Evolutionary conservation across 2,329 filamentous ascomycete genomes (phyloP).

Genomic region (Ophiostoma perfectum): DNA sequence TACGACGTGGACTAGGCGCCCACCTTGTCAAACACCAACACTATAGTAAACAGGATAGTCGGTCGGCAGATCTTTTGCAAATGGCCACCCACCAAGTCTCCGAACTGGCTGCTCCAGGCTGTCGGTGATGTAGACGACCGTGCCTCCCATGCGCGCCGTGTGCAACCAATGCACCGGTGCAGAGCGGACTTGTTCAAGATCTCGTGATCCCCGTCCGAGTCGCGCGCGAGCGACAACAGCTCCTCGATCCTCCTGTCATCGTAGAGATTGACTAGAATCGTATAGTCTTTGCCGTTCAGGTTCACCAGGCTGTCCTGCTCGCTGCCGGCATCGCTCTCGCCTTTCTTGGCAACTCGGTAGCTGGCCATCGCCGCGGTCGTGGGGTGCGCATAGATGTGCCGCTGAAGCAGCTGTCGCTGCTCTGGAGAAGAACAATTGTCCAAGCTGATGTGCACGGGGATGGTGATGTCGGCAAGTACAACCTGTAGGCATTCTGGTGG

Average conservation of each 20-base stretch:
- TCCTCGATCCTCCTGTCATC: conserved; percentile 27
- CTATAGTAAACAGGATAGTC: conserved; percentile 23
- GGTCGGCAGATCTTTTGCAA: conserved; percentile 23
- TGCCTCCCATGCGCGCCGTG: conserved; percentile 22
- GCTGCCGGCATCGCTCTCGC: not conserved
- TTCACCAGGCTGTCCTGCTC: not conserved
- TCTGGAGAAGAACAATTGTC: not conserved
- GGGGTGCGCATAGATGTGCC: conserved; percentile 7
- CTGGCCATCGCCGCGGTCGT: not conserved
- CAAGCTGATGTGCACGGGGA: conserved; percentile 18
- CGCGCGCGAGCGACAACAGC: conserved; percentile 21
- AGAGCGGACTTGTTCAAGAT: conserved; percentile 23
- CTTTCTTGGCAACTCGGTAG: not conserved
- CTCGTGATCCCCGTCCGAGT: not conserved
- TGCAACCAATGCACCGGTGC: conserved; percentile 24
- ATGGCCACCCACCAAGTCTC: conserved; percentile 13
- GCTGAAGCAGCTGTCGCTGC: conserved; percentile 11
- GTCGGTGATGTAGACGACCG: not conserved
- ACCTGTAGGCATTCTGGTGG: conserved; percentile 16
- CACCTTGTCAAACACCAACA: conserved; percentile 17
- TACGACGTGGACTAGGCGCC: not conserved
- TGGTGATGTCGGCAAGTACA: conserved; percentile 24
- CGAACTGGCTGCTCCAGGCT: conserved; percentile 18
- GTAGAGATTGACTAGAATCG: conserved; percentile 24
- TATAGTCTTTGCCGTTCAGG: conserved; percentile 24